Evolutionary conservation across 2,329 filamentous ascomycete species (phyloP).

Genomic region (Aspergillus melleus): DNA sequence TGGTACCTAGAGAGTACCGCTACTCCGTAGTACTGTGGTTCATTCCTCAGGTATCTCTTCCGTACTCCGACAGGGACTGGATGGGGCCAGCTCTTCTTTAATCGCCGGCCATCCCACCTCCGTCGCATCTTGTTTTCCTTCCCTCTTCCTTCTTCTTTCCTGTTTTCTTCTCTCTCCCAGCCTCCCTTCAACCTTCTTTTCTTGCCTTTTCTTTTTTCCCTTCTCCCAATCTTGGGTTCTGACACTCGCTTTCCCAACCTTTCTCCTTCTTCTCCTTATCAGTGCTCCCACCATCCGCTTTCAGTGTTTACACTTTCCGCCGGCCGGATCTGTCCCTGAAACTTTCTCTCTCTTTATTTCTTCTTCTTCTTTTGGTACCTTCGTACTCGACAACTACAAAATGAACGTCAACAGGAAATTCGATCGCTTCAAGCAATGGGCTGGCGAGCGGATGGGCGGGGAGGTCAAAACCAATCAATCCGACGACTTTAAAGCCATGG

Average conservation of each 20-base stretch:
- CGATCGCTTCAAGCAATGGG: conserved; percentile 96
- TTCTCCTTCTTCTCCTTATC: background rate
- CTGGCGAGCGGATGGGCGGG: conserved; percentile 90
- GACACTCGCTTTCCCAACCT: background rate
- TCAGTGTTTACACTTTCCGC: conserved; percentile 5
- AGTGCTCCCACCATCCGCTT: background rate
- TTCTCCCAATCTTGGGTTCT: conserved; percentile 1
- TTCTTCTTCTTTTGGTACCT: background rate
- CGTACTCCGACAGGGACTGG: too few species aligned
- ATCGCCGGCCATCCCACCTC: conserved; percentile 8
- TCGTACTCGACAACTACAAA: conserved; percentile 19
- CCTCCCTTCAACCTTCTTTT: background rate
- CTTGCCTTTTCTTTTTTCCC: conserved; percentile 8
- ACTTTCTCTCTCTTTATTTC: background rate
- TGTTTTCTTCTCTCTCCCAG: conserved; percentile 5
- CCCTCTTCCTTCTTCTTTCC: conserved; percentile 4
- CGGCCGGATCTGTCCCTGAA: conserved; percentile 2
- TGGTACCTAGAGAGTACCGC: too few species aligned
- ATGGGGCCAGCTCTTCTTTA: conserved; percentile 6
- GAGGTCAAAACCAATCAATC: conserved; percentile 84
- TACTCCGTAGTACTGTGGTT: too few species aligned
- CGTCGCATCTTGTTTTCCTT: conserved; percentile 9
- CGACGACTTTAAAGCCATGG: conserved; percentile 87
- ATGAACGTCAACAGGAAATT: conserved; percentile 82
- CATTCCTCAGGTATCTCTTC: too few species aligned